Percentiles rank a stretch among this genome's conserved stretches.
Evolutionary conservation across 148 eudicot genomes (phyloP).

Genomic region (Camellia japonica): DNA sequence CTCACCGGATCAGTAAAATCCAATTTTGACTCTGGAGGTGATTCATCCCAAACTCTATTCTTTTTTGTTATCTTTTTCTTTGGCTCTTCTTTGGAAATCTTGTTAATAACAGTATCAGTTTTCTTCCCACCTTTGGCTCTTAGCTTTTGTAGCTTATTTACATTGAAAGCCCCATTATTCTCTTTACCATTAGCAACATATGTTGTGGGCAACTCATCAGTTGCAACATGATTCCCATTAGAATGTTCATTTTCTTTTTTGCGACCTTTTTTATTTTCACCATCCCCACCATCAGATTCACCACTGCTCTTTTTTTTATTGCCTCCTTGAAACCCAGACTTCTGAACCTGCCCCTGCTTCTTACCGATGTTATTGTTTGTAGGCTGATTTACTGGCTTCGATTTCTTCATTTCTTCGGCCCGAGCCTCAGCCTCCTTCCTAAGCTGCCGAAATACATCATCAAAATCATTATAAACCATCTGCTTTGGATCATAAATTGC

Average conservation of each 20-base stretch:
- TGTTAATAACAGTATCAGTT: slow-evolving; percentile 51
- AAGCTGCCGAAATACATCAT: slow-evolving; percentile 76
- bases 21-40: slow-evolving; percentile 59
- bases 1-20: slow-evolving; percentile 79
- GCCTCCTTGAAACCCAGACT: slow-evolving; percentile 53
- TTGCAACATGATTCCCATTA: slow-evolving; percentile 35
- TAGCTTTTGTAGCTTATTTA: slow-evolving; percentile 77
- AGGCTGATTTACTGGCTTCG: slow-evolving; percentile 56
- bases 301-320: slow-evolving; percentile 60
- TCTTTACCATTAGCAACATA: slow-evolving; percentile 59
- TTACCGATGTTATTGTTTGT: slow-evolving; percentile 32
- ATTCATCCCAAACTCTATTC: slow-evolving; percentile 92
- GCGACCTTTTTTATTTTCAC: slow-evolving; percentile 33
- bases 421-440: slow-evolving; percentile 92
- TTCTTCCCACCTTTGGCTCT: slow-evolving; percentile 81
- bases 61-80: slow-evolving; percentile 80
- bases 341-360: slow-evolving; percentile 65
- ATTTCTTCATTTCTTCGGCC: slow-evolving; percentile 83
- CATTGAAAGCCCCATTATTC: slow-evolving; percentile 85
- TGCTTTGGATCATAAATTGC: slow-evolving; percentile 75
- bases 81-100: slow-evolving; percentile 61
- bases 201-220: slow-evolving; percentile 22
- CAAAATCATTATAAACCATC: slow-evolving; percentile 68
- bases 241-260: slow-evolving; percentile 52
- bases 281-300: slow-evolving; percentile 55